Percentiles rank a stretch among this genome's conserved stretches.
Evolutionary conservation across 2,329 filamentous ascomycete species (phyloP).

Genomic region (Phaeosphaeriaceae sp.): DNA sequence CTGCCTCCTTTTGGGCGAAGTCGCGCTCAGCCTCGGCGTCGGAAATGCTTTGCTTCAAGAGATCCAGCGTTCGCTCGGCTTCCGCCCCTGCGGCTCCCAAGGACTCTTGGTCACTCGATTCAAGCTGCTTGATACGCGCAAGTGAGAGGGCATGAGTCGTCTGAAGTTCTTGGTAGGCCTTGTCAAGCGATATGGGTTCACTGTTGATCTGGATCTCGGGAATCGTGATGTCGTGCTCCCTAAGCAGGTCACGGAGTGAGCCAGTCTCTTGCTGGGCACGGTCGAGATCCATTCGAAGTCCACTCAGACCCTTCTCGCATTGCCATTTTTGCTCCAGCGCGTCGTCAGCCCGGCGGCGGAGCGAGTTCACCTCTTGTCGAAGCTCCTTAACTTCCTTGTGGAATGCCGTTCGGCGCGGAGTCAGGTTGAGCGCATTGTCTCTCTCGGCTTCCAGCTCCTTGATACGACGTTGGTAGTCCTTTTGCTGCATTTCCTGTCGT

Average conservation of each 20-base stretch:
- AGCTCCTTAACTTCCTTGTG: constrained; percentile 81
- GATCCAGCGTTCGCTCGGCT: constrained; percentile 67
- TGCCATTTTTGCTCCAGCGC: constrained; percentile 96
- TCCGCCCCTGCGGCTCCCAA: constrained; percentile 51
- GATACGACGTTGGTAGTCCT: constrained; percentile 83
- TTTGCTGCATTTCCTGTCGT: constrained; percentile 83
- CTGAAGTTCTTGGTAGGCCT: constrained; percentile 77
- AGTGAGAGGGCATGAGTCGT: constrained; percentile 72
- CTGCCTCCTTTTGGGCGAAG: constrained; percentile 70
- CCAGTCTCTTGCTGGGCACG: constrained; percentile 91
- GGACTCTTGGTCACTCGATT: constrained; percentile 57
- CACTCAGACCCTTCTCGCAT: constrained; percentile 86
- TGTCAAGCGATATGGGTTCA: constrained; percentile 73
- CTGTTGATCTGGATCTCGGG: constrained; percentile 63
- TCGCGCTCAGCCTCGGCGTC: constrained; percentile 76
- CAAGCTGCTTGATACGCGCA: constrained; percentile 70
- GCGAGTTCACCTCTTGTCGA: constrained; percentile 81
- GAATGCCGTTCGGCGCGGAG: constrained; percentile 78
- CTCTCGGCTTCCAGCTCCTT: constrained; percentile 78
- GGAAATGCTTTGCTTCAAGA: constrained; percentile 72
- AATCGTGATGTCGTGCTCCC: constrained; percentile 82
- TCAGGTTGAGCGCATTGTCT: constrained; percentile 71
- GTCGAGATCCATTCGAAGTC: constrained; percentile 95
- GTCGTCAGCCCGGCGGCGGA: constrained; percentile 88
- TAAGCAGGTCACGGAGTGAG: constrained; percentile 78